Percentiles rank a stretch among this genome's conserved stretches.
Conservation (phyloP, 345 rosid genomes). For the Toxicodendron radicans region DNA sequence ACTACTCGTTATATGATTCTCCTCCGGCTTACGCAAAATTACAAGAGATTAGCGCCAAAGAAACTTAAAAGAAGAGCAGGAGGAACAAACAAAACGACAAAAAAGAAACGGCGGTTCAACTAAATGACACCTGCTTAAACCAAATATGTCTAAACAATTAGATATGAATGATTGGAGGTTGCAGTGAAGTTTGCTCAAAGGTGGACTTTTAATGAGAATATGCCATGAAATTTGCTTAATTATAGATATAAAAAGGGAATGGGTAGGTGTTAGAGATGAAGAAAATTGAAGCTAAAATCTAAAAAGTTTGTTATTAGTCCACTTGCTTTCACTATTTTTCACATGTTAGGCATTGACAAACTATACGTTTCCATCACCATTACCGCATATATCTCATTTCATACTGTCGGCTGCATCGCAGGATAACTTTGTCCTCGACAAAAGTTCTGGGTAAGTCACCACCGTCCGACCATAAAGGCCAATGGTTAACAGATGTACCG, state of each 20-base stretch:
- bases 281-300: neutral
- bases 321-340: neutral
- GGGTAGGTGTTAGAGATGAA: neutral
- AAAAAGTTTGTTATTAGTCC: neutral
- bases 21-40: conserved; percentile 16
- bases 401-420: neutral
- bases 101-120: conserved; percentile 14
- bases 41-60: conserved; percentile 6
- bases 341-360: neutral
- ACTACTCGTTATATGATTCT: neutral
- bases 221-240: neutral
- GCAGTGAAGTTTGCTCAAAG: no score
- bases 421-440: no score
- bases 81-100: conserved; percentile 23
- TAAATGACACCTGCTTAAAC: conserved; percentile 28
- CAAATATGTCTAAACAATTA: neutral
- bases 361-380: no score
- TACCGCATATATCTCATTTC: no score
- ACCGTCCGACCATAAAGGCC: no score
- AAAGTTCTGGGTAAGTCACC: no score
- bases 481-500: no score
- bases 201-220: neutral
- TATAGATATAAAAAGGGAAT: neutral
- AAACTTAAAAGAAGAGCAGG: neutral
- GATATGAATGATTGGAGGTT: neutral